Evolutionary conservation across 345 rosid species (phyloP).

Genomic region (Turnera subulata): DNA sequence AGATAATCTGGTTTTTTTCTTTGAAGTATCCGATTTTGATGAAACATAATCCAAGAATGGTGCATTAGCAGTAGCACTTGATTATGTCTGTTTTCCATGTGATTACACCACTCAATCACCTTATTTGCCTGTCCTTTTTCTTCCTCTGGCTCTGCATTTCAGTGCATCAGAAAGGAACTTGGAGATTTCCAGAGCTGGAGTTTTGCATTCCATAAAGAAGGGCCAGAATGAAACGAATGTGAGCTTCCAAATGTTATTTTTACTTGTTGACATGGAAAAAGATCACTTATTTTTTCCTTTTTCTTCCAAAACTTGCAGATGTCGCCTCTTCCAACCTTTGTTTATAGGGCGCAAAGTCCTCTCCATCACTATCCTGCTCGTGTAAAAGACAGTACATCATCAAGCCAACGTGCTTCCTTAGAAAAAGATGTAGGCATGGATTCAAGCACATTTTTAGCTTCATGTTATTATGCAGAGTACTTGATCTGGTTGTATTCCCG

Average conservation of each 20-base stretch:
- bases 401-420: conserved; percentile 56
- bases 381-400: conserved; percentile 25
- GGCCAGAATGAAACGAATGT: conserved; percentile 39
- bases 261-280: too few relatives aligned
- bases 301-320: conserved; percentile 32
- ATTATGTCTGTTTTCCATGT: too few relatives aligned
- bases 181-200: conserved; percentile 30
- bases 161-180: conserved; percentile 70
- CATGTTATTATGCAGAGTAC: conserved; percentile 2
- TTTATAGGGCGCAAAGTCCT: conserved; percentile 42
- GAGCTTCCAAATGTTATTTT: too few relatives aligned
- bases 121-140: conserved; percentile 11
- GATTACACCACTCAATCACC: neutral
- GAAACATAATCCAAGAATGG: too few relatives aligned
- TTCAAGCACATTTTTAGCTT: neutral
- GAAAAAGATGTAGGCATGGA: conserved; percentile 71
- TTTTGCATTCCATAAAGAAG: conserved; percentile 28
- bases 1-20: neutral
- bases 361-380: conserved; percentile 23
- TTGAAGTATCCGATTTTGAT: too few relatives aligned
- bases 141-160: conserved; percentile 15
- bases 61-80: too few relatives aligned
- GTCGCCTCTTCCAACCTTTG: conserved; percentile 33
- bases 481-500: conserved; percentile 7
- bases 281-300: conserved; percentile 3